These are phyloP conservation scores for Nannizzia gypsea DNA, from an alignment of 2,329 filamentous ascomycete species.

Conservation along the genomic window DNA sequence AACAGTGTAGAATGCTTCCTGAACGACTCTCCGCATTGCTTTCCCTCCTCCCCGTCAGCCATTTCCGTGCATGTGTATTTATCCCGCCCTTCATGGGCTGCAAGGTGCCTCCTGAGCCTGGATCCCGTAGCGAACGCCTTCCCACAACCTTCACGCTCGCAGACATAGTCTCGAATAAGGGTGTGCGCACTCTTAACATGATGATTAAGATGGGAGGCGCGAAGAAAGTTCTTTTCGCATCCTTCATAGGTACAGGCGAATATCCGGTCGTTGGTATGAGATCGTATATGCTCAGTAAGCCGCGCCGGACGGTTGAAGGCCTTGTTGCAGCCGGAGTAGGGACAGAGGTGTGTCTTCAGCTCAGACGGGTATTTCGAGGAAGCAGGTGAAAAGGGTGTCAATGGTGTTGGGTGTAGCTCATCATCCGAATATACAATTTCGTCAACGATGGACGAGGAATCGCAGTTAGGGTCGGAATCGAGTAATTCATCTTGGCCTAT, in stretches of 20 bases:
- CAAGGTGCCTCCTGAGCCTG: constrained; percentile 61
- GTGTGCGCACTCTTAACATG: constrained; percentile 76
- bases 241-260: constrained; percentile 58
- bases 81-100: constrained; percentile 67
- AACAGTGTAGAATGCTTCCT: constrained; percentile 78
- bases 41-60: constrained; percentile 15
- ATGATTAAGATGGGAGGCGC: constrained; percentile 73
- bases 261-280: constrained; percentile 73
- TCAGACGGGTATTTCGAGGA: constrained; percentile 47
- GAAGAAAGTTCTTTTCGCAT: constrained; percentile 75
- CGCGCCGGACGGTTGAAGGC: constrained; percentile 79
- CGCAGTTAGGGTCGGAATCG: neutral
- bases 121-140: constrained; percentile 75
- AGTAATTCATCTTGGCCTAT: constrained; percentile 8
- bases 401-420: constrained; percentile 30
- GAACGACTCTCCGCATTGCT: constrained; percentile 64
- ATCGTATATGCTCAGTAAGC: constrained; percentile 66
- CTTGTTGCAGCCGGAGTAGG: constrained; percentile 62
- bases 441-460: neutral
- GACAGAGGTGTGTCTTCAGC: constrained; percentile 66
- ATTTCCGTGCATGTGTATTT: constrained; percentile 61
- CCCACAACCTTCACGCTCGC: constrained; percentile 58
- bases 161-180: constrained; percentile 56
- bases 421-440: constrained; percentile 6
- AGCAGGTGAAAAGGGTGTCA: constrained; percentile 40